phyloP scores from a whole-genome alignment of 2,329 filamentous ascomycete genomes.

The Fusarium tjaetaba region DNA sequence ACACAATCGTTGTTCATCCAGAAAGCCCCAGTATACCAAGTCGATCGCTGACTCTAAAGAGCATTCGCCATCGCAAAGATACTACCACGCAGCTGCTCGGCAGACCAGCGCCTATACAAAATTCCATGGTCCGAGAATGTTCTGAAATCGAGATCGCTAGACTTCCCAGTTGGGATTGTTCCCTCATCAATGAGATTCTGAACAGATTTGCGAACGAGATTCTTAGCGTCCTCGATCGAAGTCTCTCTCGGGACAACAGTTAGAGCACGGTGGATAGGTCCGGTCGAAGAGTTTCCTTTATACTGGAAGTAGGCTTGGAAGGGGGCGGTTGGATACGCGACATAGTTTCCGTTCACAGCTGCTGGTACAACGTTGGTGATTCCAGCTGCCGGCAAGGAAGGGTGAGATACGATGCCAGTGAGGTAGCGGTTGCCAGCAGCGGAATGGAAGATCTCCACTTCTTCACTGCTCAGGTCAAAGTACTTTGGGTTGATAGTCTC shows the following conservation, averaged over 20 bases:
- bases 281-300: neutral
- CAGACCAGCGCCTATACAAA: neutral
- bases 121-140: neutral
- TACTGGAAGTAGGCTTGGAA: neutral
- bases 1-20: neutral
- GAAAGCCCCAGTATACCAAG: neutral
- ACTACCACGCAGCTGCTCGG: neutral
- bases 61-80: neutral
- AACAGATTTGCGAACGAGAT: fast-evolving
- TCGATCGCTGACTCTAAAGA: neutral
- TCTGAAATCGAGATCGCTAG: neutral
- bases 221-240: neutral
- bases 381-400: neutral
- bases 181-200: neutral
- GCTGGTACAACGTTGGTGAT: neutral
- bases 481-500: neutral
- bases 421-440: neutral
- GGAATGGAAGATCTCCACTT: neutral
- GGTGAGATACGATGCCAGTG: neutral
- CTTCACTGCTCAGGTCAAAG: neutral
- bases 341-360: neutral
- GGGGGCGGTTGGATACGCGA: neutral
- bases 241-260: neutral
- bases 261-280: neutral
- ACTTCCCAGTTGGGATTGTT: neutral